Evolutionary conservation across 257 asterid genomes (phyloP), one percentile per base, ranked within the genome.

Genomic region (Ehretia macrophylla): DNA sequence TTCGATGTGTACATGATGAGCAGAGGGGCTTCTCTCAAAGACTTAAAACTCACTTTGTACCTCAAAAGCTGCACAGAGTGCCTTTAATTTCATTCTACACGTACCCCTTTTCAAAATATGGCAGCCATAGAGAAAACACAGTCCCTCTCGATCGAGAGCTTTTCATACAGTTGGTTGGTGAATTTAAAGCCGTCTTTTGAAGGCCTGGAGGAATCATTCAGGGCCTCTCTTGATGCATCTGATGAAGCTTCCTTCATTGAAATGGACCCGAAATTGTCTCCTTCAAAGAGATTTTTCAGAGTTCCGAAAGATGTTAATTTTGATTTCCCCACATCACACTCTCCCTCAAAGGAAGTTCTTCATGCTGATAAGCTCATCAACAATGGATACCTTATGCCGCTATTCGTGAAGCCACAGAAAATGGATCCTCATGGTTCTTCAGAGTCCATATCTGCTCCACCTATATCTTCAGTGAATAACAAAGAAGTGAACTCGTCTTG

Each of bases 231-330:
- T 45, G 81, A 68, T 14, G 57, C 70, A 17, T 65, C 75, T 14
- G 87, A 87, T 32, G 81, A 74, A 56, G 71, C 86, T 27, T 80
- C 83, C 17, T 90, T 87, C 77, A 87, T 90, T 38, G 98, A 90
- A 55, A 90, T 90, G 98, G 98, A 90, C 67, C 98, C 98, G 3
- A 72, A 81, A 58, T 37, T 83, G 69, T 87, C 98, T 18, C 90
- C 95, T 0, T 90, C 96, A 9, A 77, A 82, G 75, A 75, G 98
- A 60, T 87, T 90, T 63, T 73, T 80, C 74, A 70, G 75, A 52
- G 87, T 73, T 20, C 76, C 90, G 0, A 79, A 84, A 5, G 95
- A 87, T 63, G 77, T 79, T 55, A 71, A 78, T 17, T 87, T 90
- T 52, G 88, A 87, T 11, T 83, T 90, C 52, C 96, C 95, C 0